Base-by-base conservation (phyloP, 164 flowering plant species). In the Tinospora cordifolia region DNA sequence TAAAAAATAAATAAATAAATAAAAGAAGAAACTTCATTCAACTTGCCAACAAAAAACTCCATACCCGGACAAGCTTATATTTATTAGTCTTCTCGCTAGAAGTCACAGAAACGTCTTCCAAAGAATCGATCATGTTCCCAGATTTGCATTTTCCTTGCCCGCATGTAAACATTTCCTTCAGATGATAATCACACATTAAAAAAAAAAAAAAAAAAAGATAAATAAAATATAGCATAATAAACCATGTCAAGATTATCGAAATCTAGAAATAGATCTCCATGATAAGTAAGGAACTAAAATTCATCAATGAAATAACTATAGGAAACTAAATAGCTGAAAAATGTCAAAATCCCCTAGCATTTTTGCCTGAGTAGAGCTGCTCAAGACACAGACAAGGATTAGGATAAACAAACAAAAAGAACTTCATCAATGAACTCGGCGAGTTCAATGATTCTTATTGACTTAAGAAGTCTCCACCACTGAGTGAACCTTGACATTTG, bases 21-120 rank as follows among this genome's bases (percentile, higher is more conserved):
- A n/a, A n/a, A n/a, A n/a, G n/a, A n/a, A 6, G n/a, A 27, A 67
- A 25, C 13, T n/a, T 63, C 26, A 21, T 36, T 34, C 13, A 69
- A 59, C 34, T 60, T 57, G 54, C 49, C 8, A 19, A 36, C n/a
- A n/a, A 58, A 19, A 71, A 27, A 63, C 19, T 15, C 15, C 70
- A 63, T 81, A 81, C 83, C 81, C 62, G 77, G 34, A 71, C 60
- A 70, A 71, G 69, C 65, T 69, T 74, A 70, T 76, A 69, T 70
- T 44, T 67, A 49, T 70, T 66, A 34, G 38, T 67, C 38, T 38
- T 67, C 39, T 76, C 79, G 71, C 70, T 64, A 25, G 73, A 66
- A 58, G 68, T 57, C 19, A 59, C 58, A 36, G 46, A 67, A 62
- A 13, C 71, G 67, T 75, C 72, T 41, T 38, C 67, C 36, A 41